phyloP scores from a whole-genome alignment of 2,329 filamentous ascomycete species.

The Exophiala calicioides region DNA sequence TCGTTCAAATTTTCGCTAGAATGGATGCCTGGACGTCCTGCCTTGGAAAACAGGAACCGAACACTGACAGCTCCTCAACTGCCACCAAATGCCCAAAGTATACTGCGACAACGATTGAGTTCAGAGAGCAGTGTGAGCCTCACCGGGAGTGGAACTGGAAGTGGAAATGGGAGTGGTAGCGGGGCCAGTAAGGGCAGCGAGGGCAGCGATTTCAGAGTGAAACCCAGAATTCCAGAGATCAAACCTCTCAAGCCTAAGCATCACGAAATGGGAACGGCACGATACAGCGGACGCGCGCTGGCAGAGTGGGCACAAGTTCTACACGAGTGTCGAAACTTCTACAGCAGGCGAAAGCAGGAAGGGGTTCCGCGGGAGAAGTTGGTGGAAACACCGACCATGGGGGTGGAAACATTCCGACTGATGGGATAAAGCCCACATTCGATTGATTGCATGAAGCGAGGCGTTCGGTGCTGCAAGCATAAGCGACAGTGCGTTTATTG shows the following conservation, averaged over 20 bases:
- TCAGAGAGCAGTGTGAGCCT: constrained; percentile 11
- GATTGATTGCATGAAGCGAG: not conserved
- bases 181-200: constrained; percentile 6
- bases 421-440: constrained; percentile 2
- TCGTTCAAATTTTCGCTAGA: constrained; percentile 71
- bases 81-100: constrained; percentile 56
- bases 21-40: constrained; percentile 56
- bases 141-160: too few relatives aligned
- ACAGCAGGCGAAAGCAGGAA: constrained; percentile 61
- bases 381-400: constrained; percentile 63
- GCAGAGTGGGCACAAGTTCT: constrained; percentile 65
- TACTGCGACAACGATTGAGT: constrained; percentile 40
- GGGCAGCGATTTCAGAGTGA: constrained; percentile 12
- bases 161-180: constrained; percentile 5
- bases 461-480: not conserved
- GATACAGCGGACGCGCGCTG: constrained; percentile 63
- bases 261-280: constrained; percentile 45
- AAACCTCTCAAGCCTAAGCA: constrained; percentile 31
- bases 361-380: constrained; percentile 58
- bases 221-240: constrained; percentile 24
- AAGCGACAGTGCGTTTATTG: constrained; percentile 1
- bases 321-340: constrained; percentile 65
- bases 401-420: constrained; percentile 62
- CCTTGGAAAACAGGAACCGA: constrained; percentile 52
- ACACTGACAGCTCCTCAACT: constrained; percentile 58